phyloP scores from a whole-genome alignment of 1,284 basidiomycete species.

The Irpex rosettiformis region DNA sequence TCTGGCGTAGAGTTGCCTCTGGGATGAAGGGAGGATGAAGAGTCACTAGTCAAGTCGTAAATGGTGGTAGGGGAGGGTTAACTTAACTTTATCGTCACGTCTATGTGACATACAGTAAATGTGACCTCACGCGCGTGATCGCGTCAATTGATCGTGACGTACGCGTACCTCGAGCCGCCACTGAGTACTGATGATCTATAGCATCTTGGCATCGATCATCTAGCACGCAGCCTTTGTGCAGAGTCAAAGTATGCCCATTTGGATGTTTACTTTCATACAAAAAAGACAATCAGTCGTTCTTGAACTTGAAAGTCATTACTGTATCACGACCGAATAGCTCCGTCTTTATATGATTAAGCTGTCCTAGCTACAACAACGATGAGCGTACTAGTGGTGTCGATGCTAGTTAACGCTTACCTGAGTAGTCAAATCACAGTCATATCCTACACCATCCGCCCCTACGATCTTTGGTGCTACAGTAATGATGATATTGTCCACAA shows the following conservation, averaged over 20 bases:
- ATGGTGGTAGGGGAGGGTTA: background rate
- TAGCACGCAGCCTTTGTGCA: too few species aligned
- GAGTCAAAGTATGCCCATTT: too few species aligned
- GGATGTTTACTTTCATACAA: too few species aligned
- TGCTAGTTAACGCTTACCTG: slow-evolving; percentile 17
- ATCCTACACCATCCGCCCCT: slow-evolving; percentile 69
- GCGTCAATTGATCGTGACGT: too few species aligned
- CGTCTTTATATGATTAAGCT: slow-evolving; percentile 27
- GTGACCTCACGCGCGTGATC: background rate
- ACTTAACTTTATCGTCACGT: background rate
- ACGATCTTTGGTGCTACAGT: slow-evolving; percentile 84
- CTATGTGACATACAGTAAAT: background rate
- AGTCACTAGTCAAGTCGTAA: too few species aligned
- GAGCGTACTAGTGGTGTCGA: background rate
- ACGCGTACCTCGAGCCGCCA: too few species aligned
- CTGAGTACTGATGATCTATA: too few species aligned
- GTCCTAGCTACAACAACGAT: slow-evolving; percentile 21
- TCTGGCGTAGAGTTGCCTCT: too few species aligned
- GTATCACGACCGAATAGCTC: slow-evolving; percentile 28
- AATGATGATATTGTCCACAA: slow-evolving; percentile 74
- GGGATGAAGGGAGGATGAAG: too few species aligned
- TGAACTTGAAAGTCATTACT: slow-evolving; percentile 22
- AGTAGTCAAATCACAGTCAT: slow-evolving; percentile 29
- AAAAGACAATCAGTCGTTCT: background rate
- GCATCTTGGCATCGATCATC: too few species aligned